Percentiles rank a stretch among this genome's conserved stretches.
These are phyloP conservation scores for Arabidopsis arenosa DNA, from an alignment of 345 rosid species.

Conservation along the genomic window DNA sequence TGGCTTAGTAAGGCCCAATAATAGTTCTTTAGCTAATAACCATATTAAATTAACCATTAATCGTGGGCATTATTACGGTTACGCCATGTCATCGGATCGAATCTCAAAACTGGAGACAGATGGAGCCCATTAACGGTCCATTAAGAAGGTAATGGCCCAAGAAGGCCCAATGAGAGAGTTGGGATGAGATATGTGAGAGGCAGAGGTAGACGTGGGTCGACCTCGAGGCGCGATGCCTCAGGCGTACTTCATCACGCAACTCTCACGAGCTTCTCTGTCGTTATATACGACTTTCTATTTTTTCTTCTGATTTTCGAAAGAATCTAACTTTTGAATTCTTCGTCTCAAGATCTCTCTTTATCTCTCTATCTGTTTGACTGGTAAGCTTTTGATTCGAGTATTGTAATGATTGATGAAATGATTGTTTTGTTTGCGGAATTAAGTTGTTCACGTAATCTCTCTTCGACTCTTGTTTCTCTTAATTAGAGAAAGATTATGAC, in stretches of 20 bases:
- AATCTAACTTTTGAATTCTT: conserved; percentile 22
- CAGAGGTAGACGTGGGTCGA: conserved; percentile 61
- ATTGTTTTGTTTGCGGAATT: background rate
- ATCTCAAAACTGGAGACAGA: background rate
- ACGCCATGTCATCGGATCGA: too few relatives aligned
- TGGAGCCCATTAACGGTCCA: conserved; percentile 14
- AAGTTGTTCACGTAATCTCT: background rate
- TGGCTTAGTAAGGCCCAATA: background rate
- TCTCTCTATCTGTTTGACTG: background rate
- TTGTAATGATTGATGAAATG: conserved; percentile 20
- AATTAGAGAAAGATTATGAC: background rate
- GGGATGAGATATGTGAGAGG: conserved; percentile 47
- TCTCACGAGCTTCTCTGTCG: conserved; percentile 55
- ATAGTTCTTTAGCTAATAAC: too few relatives aligned
- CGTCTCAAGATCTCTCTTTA: conserved; percentile 15
- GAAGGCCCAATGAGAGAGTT: conserved; percentile 16
- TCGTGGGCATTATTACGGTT: background rate
- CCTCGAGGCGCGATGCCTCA: conserved; percentile 55
- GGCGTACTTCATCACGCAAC: conserved; percentile 71
- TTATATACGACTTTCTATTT: conserved; percentile 36
- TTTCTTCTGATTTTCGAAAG: background rate
- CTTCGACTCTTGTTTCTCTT: background rate
- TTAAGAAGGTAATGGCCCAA: background rate
- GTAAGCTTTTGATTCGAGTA: conserved; percentile 32
- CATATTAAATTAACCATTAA: background rate